These are phyloP conservation scores for Ophiostoma quercus DNA, from an alignment of 2,329 filamentous ascomycete species.

Conservation along the genomic window DNA sequence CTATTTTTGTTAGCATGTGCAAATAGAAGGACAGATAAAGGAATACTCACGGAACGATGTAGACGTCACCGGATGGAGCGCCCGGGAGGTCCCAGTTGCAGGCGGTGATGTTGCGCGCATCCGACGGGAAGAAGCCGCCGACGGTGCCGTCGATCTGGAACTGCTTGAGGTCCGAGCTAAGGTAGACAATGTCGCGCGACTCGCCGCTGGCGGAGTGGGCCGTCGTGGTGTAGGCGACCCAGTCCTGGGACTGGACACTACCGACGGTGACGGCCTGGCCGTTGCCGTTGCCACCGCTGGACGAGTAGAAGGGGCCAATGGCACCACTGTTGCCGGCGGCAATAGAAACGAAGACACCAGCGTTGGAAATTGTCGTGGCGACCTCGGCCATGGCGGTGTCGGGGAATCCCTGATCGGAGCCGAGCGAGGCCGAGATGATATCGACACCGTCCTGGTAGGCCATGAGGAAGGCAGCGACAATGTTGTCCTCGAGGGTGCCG, in stretches of 20 bases:
- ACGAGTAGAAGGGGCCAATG: constrained; percentile 30
- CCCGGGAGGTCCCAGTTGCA: neutral
- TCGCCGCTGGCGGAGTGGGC: neutral
- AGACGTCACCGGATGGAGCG: neutral
- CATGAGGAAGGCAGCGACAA: constrained; percentile 36
- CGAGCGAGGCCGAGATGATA: constrained; percentile 36
- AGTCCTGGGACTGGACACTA: neutral
- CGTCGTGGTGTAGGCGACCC: neutral
- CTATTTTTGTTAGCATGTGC: neutral
- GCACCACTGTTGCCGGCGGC: constrained; percentile 40
- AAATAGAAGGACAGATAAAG: neutral
- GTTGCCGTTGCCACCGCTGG: constrained; percentile 19
- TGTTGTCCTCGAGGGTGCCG: constrained; percentile 31
- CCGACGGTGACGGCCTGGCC: neutral
- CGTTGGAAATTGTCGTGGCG: constrained; percentile 38
- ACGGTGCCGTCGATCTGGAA: neutral
- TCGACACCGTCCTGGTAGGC: constrained; percentile 38
- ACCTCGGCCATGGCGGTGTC: constrained; percentile 38
- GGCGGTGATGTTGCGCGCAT: neutral
- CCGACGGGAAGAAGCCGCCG: neutral
- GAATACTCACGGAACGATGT: neutral
- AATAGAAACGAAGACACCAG: constrained; percentile 39
- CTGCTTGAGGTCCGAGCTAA: neutral
- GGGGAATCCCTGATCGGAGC: constrained; percentile 36
- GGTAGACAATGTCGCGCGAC: neutral